Evolutionary conservation across 2,329 filamentous ascomycete genomes (phyloP), one percentile per base, ranked within the genome.

Genomic region (Sporothrix phasma): DNA sequence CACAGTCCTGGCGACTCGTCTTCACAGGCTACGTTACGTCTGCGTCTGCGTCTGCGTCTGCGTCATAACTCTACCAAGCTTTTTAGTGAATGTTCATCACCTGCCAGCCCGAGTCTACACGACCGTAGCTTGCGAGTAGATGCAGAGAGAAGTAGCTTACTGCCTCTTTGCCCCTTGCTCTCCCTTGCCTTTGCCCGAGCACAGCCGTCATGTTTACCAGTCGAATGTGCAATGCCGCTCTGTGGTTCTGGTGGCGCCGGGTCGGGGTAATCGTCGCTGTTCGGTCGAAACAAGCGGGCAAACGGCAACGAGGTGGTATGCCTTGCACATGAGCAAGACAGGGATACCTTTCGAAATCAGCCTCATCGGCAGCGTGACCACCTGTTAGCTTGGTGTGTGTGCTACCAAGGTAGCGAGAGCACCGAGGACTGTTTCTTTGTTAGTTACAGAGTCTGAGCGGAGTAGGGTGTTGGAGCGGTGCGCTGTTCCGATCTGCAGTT

Each of bases 331-430:
- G 11, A 47, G 29, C 11, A 24, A 19, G 24, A 46, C 10, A 24
- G 53, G 53, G 53, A 24, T 7, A 22, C 58, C 8, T 61, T 19
- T 45, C 31, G 31, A 17, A 62, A n/a, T 62, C 60, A 62, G 60
- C 60, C 60, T 62, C 37, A 49, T 54, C 39, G 11, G 5, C 47
- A 45, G 46, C 60, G 34, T 29, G 37, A 54, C 46, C 47, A 54
- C 8, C 19, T 31, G 29, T 34, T 41, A 6, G 31, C 60, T 62
- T 62, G 37, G 60, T 37, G 26, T 53, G 24, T 46, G 41, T n/a
- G n/a, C n/a, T n/a, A n/a, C n/a, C n/a, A 41, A 41, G 22, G 26
- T 24, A 19, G 10, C 24, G 31, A 51, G 34, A 22, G 3, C 39
- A 45, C 7, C 22, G 24, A 43, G 11, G 15, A n/a, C 22, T 3